Percentiles rank a stretch among this genome's conserved stretches.
Evolutionary conservation across 1,139 yeast genomes (phyloP).

Genomic region (Suhomyces panamericanus): DNA sequence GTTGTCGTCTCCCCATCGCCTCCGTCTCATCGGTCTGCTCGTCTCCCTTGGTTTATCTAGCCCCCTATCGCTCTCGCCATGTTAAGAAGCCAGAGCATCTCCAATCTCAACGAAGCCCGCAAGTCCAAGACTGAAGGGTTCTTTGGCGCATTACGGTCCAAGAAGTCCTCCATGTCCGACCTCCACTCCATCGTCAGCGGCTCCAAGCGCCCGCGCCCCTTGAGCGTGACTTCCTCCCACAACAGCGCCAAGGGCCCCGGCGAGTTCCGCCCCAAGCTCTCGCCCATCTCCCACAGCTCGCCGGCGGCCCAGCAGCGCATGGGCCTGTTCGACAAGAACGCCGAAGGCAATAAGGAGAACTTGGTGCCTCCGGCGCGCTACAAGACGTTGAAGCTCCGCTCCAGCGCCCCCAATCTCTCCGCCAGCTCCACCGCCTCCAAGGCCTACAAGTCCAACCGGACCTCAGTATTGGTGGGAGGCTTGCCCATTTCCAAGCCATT

Average conservation of each 20-base stretch:
- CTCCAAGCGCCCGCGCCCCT: slow-evolving; percentile 17
- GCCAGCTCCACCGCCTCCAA: too few relatives aligned
- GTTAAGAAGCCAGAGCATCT: slow-evolving; percentile 36
- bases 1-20: background rate
- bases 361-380: slow-evolving; percentile 3
- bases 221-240: slow-evolving; percentile 16
- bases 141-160: slow-evolving; percentile 24
- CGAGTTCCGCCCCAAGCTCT: slow-evolving; percentile 5
- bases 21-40: background rate
- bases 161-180: slow-evolving; percentile 19
- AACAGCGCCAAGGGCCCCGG: slow-evolving; percentile 7
- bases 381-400: slow-evolving; percentile 22
- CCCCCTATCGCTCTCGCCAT: slow-evolving; percentile 15
- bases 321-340: background rate
- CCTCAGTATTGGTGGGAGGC: slow-evolving; percentile 10
- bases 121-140: slow-evolving; percentile 21
- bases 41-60: background rate
- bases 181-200: slow-evolving; percentile 6
- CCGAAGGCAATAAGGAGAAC: slow-evolving; percentile 13
- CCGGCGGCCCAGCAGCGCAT: slow-evolving; percentile 11
- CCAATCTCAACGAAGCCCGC: slow-evolving; percentile 26
- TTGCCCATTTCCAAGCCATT: slow-evolving; percentile 10
- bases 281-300: slow-evolving; percentile 11
- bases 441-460: slow-evolving; percentile 7
- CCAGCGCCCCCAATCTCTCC: slow-evolving; percentile 24